Conservation (phyloP, 2,329 filamentous ascomycete genomes). For the Neoscytalidium dimidiatum region DNA sequence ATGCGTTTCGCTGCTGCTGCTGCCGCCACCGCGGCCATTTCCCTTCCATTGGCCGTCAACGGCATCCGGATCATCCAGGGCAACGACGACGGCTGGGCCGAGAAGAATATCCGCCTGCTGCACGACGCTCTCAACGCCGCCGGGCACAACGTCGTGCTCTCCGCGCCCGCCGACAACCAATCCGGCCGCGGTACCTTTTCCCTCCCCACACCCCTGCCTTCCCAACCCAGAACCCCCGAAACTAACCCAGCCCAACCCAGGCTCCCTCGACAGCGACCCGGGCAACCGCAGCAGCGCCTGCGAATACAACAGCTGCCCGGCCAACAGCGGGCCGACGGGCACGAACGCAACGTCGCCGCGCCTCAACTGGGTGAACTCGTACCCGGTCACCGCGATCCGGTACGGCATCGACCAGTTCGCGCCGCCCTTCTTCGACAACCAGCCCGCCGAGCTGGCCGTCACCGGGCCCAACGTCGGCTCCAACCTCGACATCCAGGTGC, state of each 20-base stretch:
- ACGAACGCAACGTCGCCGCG: slow-evolving; percentile 58
- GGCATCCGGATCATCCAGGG: slow-evolving; percentile 61
- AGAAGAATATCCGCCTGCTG: slow-evolving; percentile 64
- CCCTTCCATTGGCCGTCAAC: slow-evolving; percentile 30
- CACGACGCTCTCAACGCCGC: slow-evolving; percentile 57
- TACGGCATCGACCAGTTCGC: slow-evolving; percentile 62
- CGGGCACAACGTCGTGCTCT: slow-evolving; percentile 64
- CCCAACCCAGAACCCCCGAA: background rate
- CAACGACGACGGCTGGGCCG: slow-evolving; percentile 76
- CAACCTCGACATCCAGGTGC: slow-evolving; percentile 60
- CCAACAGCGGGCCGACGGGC: slow-evolving; percentile 58
- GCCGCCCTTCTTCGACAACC: slow-evolving; percentile 55
- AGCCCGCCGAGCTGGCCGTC: slow-evolving; percentile 62
- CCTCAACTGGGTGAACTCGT: slow-evolving; percentile 73
- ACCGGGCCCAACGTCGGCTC: slow-evolving; percentile 63
- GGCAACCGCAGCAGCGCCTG: slow-evolving; percentile 53
- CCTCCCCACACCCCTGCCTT: background rate
- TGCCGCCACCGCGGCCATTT: slow-evolving; percentile 18
- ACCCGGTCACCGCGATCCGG: slow-evolving; percentile 64
- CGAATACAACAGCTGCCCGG: slow-evolving; percentile 63
- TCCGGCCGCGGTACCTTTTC: slow-evolving; percentile 58
- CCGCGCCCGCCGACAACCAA: slow-evolving; percentile 66
- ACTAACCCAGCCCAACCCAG: slow-evolving; percentile 39
- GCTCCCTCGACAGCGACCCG: slow-evolving; percentile 55
- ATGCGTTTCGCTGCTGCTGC: slow-evolving; percentile 8